Conservation (phyloP, 75 land plant species). For the Sequoiadendron giganteum region DNA sequence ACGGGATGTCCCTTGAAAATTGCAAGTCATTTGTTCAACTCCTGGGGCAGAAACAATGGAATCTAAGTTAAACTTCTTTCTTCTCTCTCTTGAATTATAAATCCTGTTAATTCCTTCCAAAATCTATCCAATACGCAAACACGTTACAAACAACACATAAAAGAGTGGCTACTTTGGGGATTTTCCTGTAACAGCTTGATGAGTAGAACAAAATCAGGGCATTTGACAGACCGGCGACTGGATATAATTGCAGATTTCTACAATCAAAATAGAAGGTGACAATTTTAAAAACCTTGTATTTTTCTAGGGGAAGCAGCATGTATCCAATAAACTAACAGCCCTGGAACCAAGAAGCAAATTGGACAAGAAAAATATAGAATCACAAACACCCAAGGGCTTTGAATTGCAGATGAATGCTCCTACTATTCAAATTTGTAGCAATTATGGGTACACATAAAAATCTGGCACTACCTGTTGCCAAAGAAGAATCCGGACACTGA, state of each 20-base stretch:
- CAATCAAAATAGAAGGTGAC: neutral
- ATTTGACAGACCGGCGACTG: neutral
- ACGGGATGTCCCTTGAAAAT: conserved; percentile 64
- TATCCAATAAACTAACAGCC: too few relatives aligned
- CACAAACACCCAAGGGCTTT: neutral
- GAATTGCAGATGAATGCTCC: neutral
- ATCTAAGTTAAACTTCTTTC: neutral
- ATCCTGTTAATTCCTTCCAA: neutral
- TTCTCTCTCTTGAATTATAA: neutral
- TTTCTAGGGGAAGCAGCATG: neutral
- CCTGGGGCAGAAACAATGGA: conserved; percentile 10
- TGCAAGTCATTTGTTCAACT: conserved; percentile 18
- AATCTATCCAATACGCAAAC: neutral
- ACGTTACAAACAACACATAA: neutral
- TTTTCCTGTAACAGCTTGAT: neutral
- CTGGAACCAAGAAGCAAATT: neutral
- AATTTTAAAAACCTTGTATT: neutral
- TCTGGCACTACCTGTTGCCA: conserved; percentile 23
- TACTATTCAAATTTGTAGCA: neutral
- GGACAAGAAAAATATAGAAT: neutral
- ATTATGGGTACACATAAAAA: neutral
- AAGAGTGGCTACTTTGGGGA: neutral
- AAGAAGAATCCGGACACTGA: conserved; percentile 23
- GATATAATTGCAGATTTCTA: neutral
- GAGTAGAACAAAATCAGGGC: neutral